Evolutionary conservation across 2,329 filamentous ascomycete species (phyloP), one percentile per base, ranked within the genome.

Genomic region (Akanthomyces uredinophilus): DNA sequence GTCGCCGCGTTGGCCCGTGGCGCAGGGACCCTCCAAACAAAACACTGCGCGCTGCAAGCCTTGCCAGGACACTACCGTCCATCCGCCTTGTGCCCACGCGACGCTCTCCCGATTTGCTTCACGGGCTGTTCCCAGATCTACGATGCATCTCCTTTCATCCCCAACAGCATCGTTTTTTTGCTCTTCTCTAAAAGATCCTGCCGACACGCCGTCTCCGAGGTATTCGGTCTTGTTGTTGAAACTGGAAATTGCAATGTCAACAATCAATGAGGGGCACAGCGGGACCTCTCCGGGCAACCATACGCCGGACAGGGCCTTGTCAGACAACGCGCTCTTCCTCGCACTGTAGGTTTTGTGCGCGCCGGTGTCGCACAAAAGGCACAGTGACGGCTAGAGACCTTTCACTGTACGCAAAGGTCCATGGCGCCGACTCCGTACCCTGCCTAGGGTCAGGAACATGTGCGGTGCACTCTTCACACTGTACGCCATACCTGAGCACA

Each of bases 191-290:
- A 8, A 4, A 4, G 27, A 39, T 11, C 16, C 6, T 22, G 16
- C 13, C 24, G 10, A 10, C 18, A 14, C 7, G 20, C 29, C 18
- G 18, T 27, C 14, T 39, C 13, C 10, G 6, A 14, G 14, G 14
- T 13, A n/a, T 27, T 37, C 11, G 32, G 7, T 8, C 10, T 35
- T 39, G 51, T 44, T 51, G 43, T 29, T 50, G 27, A 14, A 14
- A 6, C 35, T 46, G n/a, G 37, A 60, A 51, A 60, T 52, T 52
- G 27, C 37, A 51, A 60, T 50, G 57, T 60, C 57, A 60, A 60
- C 57, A 60, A 60, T 43, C 47, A 44, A 52, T 51, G 56, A 60
- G 56, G 56, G 57, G 47, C 57, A 60, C 37, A 44, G 57, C 57
- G 57, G 57, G 57, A 52, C 46, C 37, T 52, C 47, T 52, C 57